phyloP scores from a whole-genome alignment of 2,329 filamentous ascomycete species.

The Chaetomiaceae sp. region DNA sequence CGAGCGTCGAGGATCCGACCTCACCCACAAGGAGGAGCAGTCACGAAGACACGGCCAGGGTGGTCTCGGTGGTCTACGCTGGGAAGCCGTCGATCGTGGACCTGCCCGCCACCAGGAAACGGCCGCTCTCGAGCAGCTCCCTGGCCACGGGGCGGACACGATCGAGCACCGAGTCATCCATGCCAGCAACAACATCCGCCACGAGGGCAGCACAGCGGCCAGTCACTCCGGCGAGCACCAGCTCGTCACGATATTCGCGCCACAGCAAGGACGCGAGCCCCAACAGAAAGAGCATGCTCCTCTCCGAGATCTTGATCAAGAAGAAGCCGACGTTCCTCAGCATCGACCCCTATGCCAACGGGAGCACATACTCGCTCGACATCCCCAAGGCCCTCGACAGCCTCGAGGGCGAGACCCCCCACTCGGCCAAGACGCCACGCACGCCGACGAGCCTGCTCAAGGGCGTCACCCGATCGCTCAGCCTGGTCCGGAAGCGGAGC shows the following conservation, averaged over 20 bases:
- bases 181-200: not conserved
- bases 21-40: constrained; percentile 36
- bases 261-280: constrained; percentile 27
- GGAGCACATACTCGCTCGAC: constrained; percentile 32
- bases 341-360: constrained; percentile 49
- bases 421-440: constrained; percentile 40
- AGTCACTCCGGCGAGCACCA: constrained; percentile 20
- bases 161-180: constrained; percentile 26
- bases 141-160: constrained; percentile 28
- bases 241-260: constrained; percentile 20
- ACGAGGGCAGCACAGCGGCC: constrained; percentile 23
- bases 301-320: constrained; percentile 32
- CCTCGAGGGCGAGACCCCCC: constrained; percentile 24
- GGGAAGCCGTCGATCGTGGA: constrained; percentile 57
- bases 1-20: constrained; percentile 24
- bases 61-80: constrained; percentile 55
- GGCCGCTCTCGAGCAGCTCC: constrained; percentile 41
- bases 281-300: constrained; percentile 43
- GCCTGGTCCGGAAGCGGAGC: constrained; percentile 52
- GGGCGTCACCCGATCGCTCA: constrained; percentile 45
- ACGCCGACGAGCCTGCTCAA: constrained; percentile 42
- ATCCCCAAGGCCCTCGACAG: constrained; percentile 22
- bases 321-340: constrained; percentile 45
- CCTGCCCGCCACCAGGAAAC: constrained; percentile 36
- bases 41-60: constrained; percentile 52